Evolutionary conservation across 192 early-diverging fungal species (phyloP).

Genomic region (Mortierella claussenii): DNA sequence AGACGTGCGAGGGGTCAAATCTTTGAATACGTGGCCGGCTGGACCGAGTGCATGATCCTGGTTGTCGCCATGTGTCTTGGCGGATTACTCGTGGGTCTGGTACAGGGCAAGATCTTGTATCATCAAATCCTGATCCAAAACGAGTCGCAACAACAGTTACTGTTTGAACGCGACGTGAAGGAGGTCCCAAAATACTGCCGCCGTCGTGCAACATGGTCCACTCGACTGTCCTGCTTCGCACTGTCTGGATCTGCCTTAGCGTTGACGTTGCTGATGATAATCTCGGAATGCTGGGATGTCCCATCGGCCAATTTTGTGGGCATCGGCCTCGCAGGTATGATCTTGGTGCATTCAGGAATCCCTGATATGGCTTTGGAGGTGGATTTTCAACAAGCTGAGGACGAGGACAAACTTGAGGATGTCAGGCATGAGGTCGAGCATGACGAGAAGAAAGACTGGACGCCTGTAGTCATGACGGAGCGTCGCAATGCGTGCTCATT

Average conservation of each 20-base stretch:
- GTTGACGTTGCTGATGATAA: constrained; percentile 30
- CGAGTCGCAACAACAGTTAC: neutral
- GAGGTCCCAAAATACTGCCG: neutral
- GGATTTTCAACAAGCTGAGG: neutral
- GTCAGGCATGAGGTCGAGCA: neutral
- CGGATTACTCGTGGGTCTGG: constrained; percentile 23
- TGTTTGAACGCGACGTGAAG: neutral
- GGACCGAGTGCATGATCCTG: constrained; percentile 37
- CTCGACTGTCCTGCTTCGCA: constrained; percentile 3
- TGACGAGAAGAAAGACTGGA: neutral
- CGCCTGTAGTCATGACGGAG: constrained; percentile 4
- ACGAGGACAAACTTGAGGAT: constrained; percentile 3
- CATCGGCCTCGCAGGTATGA: constrained; percentile 41
- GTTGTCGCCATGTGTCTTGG: constrained; percentile 28
- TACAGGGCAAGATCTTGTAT: constrained; percentile 15
- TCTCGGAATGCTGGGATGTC: constrained; percentile 45
- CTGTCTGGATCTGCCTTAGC: constrained; percentile 11
- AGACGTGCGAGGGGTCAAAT: neutral
- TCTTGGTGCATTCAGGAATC: constrained; percentile 36
- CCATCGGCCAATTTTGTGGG: constrained; percentile 42
- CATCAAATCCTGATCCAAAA: constrained; percentile 6
- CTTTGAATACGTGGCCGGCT: constrained; percentile 23
- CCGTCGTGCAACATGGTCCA: constrained; percentile 6
- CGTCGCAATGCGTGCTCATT: constrained; percentile 36
- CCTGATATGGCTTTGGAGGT: constrained; percentile 17